These are phyloP conservation scores for Rugosomyces carneus DNA, from an alignment of 1,284 basidiomycete genomes.

Conservation along the genomic window DNA sequence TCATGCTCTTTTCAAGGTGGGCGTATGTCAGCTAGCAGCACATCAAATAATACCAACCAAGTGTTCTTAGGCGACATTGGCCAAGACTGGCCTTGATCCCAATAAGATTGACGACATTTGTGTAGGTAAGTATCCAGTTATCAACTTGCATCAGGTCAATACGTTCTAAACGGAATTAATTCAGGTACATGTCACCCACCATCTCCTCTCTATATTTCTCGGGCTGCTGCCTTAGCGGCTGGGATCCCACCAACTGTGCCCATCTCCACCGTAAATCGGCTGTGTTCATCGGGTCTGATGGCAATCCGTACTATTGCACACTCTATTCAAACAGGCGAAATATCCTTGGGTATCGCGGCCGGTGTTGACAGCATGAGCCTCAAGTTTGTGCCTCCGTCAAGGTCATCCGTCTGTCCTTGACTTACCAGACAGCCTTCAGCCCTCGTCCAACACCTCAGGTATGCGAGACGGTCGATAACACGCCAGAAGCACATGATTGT, in stretches of 20 bases:
- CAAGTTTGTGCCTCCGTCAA: conserved; percentile 44
- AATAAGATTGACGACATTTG: conserved; percentile 74
- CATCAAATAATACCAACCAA: background rate
- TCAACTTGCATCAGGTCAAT: background rate
- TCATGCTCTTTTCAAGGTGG: conserved; percentile 61
- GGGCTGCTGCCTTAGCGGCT: conserved; percentile 76
- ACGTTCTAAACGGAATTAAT: background rate
- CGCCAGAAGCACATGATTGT: conserved; percentile 64
- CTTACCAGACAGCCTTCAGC: conserved; percentile 31
- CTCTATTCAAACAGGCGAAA: conserved; percentile 64
- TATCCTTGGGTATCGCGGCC: conserved; percentile 71
- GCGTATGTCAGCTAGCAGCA: background rate
- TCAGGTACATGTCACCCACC: conserved; percentile 78
- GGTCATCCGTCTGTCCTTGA: background rate
- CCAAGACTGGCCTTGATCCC: conserved; percentile 38
- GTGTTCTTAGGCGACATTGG: conserved; percentile 33
- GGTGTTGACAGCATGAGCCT: conserved; percentile 84
- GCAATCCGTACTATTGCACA: conserved; percentile 78
- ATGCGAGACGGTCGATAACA: conserved; percentile 45
- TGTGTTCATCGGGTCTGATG: conserved; percentile 85
- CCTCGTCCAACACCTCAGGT: conserved; percentile 74
- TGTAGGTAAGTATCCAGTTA: conserved; percentile 50
- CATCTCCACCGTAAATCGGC: conserved; percentile 73
- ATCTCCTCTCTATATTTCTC: conserved; percentile 72
- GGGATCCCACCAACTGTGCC: conserved; percentile 76